Base-by-base conservation (phyloP, 257 asterid species). In the Scutellaria minor region DNA sequence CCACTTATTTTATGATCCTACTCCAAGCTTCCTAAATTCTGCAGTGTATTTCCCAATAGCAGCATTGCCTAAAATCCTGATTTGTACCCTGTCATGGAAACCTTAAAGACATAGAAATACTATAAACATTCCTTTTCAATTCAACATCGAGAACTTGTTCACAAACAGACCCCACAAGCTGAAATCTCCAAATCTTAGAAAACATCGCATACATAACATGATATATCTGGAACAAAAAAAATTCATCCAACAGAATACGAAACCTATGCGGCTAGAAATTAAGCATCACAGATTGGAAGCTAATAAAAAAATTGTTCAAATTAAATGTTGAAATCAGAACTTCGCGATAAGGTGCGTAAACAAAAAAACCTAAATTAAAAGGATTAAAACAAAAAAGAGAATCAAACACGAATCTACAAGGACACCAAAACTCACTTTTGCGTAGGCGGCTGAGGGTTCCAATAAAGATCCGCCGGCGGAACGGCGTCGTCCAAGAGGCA, bases 401-500 rank as follows among this genome's bases (percentile, higher is more conserved):
- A 57, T 11, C 12, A 18, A 57, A 27, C 4, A 31, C 37, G 37
- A 74, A 66, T 40, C 12, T 1, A 54, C n/a, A 15, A 7, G 18
- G 39, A 59, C 6, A 15, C 22, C 7, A 13, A 18, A 18, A 69
- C 83, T 66, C 73, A 86, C 91, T 78, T 73, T 11, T 74, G 77
- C 53, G 56, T 9, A 47, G 77, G 79, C 59, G 65, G 77, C 64
- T 84, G 82, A 72, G 85, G 74, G 52, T 54, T 79, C 89, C 86
- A 87, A 31, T 72, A 80, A 22, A 77, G 79, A 76, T 76, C 87
- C 45, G 75, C 1, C 52, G 81, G 67, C 64, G 85, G 68, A 6
- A 80, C 80, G 59, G 77, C 74, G 59, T 77, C 87, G 78, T 81
- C 78, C 75, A 87, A 66, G 67, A 87, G 84, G 77, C 48, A 2